These are phyloP conservation scores for Hyaloscypha finlandica DNA, from an alignment of 495 filamentous ascomycete species.

Conservation along the genomic window DNA sequence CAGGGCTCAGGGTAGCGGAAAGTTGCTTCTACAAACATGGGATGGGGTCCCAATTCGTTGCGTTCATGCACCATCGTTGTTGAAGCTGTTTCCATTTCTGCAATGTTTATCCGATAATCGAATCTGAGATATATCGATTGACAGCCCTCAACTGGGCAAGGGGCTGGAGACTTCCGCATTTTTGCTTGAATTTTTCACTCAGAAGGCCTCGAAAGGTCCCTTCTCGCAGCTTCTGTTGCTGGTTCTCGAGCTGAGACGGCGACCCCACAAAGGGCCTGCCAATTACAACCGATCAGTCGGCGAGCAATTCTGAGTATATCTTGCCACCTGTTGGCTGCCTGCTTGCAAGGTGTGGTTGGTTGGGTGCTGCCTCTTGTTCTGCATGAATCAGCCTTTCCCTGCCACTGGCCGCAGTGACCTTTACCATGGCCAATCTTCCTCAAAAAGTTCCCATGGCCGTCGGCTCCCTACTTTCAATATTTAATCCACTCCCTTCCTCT, in stretches of 20 bases:
- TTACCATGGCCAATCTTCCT: neutral
- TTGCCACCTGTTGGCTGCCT: neutral
- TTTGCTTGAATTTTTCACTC: too few species aligned
- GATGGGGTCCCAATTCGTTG: neutral
- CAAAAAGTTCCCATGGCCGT: neutral
- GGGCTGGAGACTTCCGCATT: too few species aligned
- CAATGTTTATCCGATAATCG: neutral
- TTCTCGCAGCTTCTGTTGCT: neutral
- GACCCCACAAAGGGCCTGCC: neutral
- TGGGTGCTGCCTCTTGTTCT: neutral
- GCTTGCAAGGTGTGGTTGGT: neutral
- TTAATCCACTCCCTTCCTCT: neutral
- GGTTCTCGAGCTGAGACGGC: neutral
- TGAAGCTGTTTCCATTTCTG: neutral
- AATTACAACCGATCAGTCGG: neutral
- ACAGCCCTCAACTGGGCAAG: too few species aligned
- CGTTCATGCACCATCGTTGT: neutral
- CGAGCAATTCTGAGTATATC: neutral
- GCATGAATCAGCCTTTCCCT: conserved; percentile 1
- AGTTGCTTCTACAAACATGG: neutral
- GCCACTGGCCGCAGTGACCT: neutral
- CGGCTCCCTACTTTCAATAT: neutral
- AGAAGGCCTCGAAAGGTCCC: neutral
- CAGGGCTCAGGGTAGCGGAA: neutral
- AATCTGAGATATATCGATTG: neutral